A percentile compares a stretch with the other conserved stretches of the same genome.
These are phyloP conservation scores for Aristolochia californica DNA, from an alignment of 164 flowering plant genomes.

Conservation along the genomic window DNA sequence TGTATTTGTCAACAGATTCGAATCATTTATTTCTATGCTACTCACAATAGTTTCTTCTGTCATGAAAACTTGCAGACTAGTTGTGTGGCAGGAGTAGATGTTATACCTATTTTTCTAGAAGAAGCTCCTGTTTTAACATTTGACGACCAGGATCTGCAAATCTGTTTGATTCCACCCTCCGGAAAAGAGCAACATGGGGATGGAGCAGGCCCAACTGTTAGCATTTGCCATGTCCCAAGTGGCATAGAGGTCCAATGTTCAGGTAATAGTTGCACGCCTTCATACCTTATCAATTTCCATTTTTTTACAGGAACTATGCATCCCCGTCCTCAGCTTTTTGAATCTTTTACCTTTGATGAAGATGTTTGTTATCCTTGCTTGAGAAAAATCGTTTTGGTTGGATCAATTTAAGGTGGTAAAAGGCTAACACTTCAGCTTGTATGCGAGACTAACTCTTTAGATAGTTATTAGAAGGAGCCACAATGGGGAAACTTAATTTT, in stretches of 20 bases:
- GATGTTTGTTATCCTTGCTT: too few species aligned
- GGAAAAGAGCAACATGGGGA: constrained; percentile 16
- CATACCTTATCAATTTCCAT: background rate
- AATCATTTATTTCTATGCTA: too few species aligned
- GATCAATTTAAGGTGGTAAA: too few species aligned
- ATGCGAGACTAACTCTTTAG: too few species aligned
- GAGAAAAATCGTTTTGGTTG: too few species aligned
- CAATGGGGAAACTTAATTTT: too few species aligned
- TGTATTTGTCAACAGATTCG: too few species aligned
- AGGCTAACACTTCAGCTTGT: too few species aligned
- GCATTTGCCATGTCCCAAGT: constrained; percentile 62
- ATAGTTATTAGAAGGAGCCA: too few species aligned
- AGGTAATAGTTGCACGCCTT: constrained; percentile 27
- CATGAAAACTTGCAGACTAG: constrained; percentile 29
- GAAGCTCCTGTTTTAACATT: constrained; percentile 28
- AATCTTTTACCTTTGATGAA: too few species aligned
- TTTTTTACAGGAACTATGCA: background rate
- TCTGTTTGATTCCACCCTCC: constrained; percentile 23
- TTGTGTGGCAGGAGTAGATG: constrained; percentile 51
- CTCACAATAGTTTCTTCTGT: too few species aligned
- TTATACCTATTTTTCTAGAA: constrained; percentile 67
- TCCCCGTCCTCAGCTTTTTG: background rate
- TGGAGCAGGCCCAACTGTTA: constrained; percentile 26
- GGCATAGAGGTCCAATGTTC: constrained; percentile 57
- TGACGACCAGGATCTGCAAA: constrained; percentile 43